Conservation (phyloP, 352 stramenopile species). For the Pythium phragmiticola region DNA sequence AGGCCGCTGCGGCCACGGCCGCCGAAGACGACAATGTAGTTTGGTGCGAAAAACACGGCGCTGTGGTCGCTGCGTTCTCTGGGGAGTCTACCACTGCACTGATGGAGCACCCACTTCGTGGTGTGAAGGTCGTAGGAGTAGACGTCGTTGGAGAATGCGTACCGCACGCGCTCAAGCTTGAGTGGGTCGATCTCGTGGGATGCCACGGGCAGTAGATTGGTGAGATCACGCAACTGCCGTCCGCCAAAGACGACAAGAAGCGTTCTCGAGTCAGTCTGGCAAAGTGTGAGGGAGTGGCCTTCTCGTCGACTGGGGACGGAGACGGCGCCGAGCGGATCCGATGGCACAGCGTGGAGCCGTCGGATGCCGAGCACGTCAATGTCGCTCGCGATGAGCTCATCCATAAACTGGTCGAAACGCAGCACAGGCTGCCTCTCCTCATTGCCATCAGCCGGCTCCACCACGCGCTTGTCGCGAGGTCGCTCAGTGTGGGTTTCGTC, state of each 20-base stretch:
- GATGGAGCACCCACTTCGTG: slow-evolving; percentile 35
- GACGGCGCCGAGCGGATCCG: slow-evolving; percentile 38
- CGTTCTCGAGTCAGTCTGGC: slow-evolving; percentile 4
- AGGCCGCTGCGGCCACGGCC: slow-evolving; percentile 53
- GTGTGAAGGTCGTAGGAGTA: slow-evolving; percentile 47
- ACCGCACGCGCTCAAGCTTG: slow-evolving; percentile 55
- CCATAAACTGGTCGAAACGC: slow-evolving; percentile 15
- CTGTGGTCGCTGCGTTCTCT: slow-evolving; percentile 56
- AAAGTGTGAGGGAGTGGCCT: slow-evolving; percentile 64
- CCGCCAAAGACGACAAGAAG: slow-evolving; percentile 53
- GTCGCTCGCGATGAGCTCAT: slow-evolving; percentile 25
- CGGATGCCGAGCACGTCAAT: slow-evolving; percentile 14
- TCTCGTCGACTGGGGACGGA: slow-evolving; percentile 55
- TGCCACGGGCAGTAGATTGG: slow-evolving; percentile 34
- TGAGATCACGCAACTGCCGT: slow-evolving; percentile 48
- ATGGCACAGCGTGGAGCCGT: slow-evolving; percentile 23
- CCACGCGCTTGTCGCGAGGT: not conserved
- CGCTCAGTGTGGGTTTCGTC: too few relatives aligned
- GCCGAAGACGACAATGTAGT: slow-evolving; percentile 50
- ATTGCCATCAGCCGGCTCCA: slow-evolving; percentile 2
- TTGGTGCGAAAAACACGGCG: slow-evolving; percentile 48
- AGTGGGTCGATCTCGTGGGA: slow-evolving; percentile 31
- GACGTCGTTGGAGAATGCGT: slow-evolving; percentile 59
- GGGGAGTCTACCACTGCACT: slow-evolving; percentile 38
- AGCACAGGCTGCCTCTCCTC: not conserved